Percentiles rank a stretch among this genome's conserved stretches.
Conservation (phyloP, 1,139 yeast genomes). For the Candida sanyaensis region DNA sequence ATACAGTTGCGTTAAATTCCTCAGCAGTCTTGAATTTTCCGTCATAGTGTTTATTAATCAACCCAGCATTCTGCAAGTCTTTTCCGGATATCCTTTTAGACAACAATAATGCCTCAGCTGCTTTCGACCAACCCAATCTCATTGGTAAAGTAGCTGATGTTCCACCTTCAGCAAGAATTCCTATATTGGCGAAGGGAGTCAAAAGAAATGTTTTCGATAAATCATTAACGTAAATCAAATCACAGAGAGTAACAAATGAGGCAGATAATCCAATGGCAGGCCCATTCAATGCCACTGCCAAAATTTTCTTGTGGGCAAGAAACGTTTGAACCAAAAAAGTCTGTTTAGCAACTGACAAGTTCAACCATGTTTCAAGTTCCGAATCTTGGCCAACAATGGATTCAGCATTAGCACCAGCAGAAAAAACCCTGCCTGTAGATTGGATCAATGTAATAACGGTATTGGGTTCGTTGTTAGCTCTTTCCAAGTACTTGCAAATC, state of each 20-base stretch:
- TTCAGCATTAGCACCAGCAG: constrained; percentile 74
- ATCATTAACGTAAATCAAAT: constrained; percentile 69
- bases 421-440: constrained; percentile 73
- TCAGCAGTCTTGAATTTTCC: constrained; percentile 51
- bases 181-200: constrained; percentile 80
- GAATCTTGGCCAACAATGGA: constrained; percentile 28
- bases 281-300: constrained; percentile 80
- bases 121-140: constrained; percentile 72
- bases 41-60: constrained; percentile 54
- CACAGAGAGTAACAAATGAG: constrained; percentile 76
- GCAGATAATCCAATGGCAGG: constrained; percentile 83
- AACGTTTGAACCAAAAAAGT: constrained; percentile 67
- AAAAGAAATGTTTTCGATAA: constrained; percentile 58
- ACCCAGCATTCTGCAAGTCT: constrained; percentile 58
- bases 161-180: constrained; percentile 83
- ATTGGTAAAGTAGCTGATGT: constrained; percentile 66
- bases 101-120: constrained; percentile 72
- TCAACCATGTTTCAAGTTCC: constrained; percentile 56
- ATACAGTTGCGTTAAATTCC: constrained; percentile 57
- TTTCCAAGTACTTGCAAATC: constrained; percentile 60
- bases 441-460: constrained; percentile 70
- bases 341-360: constrained; percentile 67
- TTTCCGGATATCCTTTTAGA: constrained; percentile 64
- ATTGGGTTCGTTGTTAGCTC: constrained; percentile 64
- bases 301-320: constrained; percentile 68